phyloP scores from a whole-genome alignment of 495 filamentous ascomycete genomes.

The Penicillium verhagenii region DNA sequence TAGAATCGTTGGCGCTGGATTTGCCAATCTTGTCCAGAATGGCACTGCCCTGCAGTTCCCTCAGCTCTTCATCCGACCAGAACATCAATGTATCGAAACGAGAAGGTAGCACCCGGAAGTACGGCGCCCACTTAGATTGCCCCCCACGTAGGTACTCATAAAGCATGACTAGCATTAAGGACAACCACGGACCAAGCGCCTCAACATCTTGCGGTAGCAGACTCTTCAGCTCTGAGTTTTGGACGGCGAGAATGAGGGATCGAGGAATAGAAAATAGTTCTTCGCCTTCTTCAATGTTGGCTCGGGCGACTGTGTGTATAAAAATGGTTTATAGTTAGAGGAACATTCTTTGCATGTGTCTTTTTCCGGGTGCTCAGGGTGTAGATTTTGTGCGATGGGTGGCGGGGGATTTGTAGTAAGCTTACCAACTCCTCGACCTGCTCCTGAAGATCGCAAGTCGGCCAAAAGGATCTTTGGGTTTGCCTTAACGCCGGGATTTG shows the following conservation, averaged over 20 bases:
- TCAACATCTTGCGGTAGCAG: conserved; percentile 46
- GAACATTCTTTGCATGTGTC: conserved; percentile 8
- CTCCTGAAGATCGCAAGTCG: conserved; percentile 50
- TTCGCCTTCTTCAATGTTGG: conserved; percentile 60
- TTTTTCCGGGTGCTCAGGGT: conserved; percentile 6
- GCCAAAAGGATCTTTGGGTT: conserved; percentile 54
- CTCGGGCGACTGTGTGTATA: conserved; percentile 50
- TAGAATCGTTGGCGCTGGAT: conserved; percentile 65
- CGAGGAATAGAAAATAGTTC: conserved; percentile 64
- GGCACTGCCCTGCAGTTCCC: conserved; percentile 72
- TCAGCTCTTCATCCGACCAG: conserved; percentile 72
- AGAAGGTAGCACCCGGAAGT: conserved; percentile 77
- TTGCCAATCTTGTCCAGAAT: conserved; percentile 78
- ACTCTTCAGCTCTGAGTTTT: conserved; percentile 48
- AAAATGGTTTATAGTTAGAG: conserved; percentile 24
- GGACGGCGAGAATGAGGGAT: conserved; percentile 50
- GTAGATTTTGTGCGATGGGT: conserved; percentile 19
- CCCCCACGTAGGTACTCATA: conserved; percentile 66
- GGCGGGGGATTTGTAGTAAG: conserved; percentile 19
- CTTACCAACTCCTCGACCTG: conserved; percentile 63
- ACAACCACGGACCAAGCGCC: conserved; percentile 52
- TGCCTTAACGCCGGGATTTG: conserved; percentile 49
- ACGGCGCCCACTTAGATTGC: conserved; percentile 70
- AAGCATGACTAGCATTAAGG: conserved; percentile 76
- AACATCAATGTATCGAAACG: conserved; percentile 88